Percentiles rank a stretch among this genome's conserved stretches.
Conservation (phyloP, 805 yeast genomes). For the Candida endomychidarum region DNA sequence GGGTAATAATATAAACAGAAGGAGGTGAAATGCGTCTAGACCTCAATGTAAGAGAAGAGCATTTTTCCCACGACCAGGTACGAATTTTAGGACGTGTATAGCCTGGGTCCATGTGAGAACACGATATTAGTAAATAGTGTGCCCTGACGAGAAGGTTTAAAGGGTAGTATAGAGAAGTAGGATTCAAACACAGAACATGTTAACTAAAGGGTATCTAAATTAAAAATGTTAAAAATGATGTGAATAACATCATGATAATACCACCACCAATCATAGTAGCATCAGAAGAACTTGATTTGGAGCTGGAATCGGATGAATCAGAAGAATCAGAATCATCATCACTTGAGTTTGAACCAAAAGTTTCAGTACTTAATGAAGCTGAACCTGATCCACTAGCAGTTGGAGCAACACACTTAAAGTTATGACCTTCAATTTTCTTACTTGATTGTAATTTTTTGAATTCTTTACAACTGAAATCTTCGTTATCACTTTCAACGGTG, state of each 20-base stretch:
- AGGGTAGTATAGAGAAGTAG: background rate
- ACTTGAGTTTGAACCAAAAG: conserved; percentile 18
- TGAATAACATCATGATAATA: conserved; percentile 23
- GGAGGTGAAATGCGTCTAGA: conserved; percentile 4
- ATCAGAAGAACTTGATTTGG: conserved; percentile 15
- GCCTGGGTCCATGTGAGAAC: no score
- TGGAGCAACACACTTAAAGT: conserved; percentile 42
- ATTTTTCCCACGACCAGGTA: no score
- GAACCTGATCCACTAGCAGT: conserved; percentile 20
- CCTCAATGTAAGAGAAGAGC: no score
- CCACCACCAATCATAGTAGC: conserved; percentile 19
- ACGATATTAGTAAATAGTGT: no score
- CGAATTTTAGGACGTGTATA: no score
- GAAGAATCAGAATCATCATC: conserved; percentile 19
- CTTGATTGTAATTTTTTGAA: conserved; percentile 33
- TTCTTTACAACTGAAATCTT: conserved; percentile 37
- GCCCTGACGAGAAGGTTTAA: no score
- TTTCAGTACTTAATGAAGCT: conserved; percentile 21
- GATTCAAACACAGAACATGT: background rate
- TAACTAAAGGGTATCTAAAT: no score
- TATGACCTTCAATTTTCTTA: conserved; percentile 43
- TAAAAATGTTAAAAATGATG: conserved; percentile 28
- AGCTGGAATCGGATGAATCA: conserved; percentile 22
- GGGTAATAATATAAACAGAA: conserved; percentile 11
- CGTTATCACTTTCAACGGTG: conserved; percentile 31